Evolutionary conservation across 257 asterid species (phyloP), one percentile per base, ranked within the genome.

Genomic region (Lantana camara): DNA sequence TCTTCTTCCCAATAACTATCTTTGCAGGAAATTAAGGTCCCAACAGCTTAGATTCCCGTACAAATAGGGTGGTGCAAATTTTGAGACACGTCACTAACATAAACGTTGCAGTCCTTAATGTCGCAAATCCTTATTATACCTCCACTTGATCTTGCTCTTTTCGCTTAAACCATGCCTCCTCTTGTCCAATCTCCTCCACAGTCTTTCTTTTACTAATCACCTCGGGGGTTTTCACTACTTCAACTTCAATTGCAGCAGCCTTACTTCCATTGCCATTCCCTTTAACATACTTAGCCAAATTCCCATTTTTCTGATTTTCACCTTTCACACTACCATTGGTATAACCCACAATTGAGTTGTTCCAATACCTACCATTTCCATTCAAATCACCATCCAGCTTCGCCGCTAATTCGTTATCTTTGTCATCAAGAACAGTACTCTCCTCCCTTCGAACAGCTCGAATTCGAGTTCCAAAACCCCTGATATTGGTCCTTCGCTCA

Each of bases 151-250:
- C 77, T 22, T 38, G 48, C 24, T 50, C 67, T 2, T 56, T 70
- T 34, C 16, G 67, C 75, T 79, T 86, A 75, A 86, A 86, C 95
- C 95, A 86, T 10, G 86, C 90, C 34, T 86, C 90, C 66, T 86
- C 95, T 68, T 83, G 86, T 29, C 95, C 95, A 63, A 86, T 83
- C 68, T 86, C 86, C 66, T 86, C 95, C 20, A 86, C 54, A 19
- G 71, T 81, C 67, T 77, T 77, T 79, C 68, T 75, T 45, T 17
- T 53, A 44, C 35, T 60, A 57, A 63, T 60, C 72, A 66, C 81
- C 60, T 60, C 61, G 48, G 72, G 75, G 17, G 47, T 73, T 66
- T 77, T 63, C 73, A 67, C 73, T 15, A 41, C 50, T 35, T 75
- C 83, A 23, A 69, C 68, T 27, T 13, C 67, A 27, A 53, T 62